Evolutionary conservation across 1,284 basidiomycete species (phyloP).

Genomic region (Phaffia rhodozyma): DNA sequence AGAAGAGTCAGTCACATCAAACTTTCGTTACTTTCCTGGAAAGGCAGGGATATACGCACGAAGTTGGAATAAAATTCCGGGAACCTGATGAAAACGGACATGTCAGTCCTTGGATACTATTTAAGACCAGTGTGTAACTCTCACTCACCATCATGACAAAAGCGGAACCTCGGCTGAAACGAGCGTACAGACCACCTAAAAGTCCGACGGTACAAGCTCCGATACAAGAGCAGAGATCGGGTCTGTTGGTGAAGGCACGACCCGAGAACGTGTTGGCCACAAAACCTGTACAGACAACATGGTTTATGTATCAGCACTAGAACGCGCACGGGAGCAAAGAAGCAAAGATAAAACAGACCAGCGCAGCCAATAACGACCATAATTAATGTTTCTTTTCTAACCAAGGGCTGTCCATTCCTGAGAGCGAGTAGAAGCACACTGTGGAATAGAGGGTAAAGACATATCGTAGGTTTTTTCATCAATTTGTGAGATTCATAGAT

Average conservation of each 20-base stretch:
- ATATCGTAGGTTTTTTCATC: no score
- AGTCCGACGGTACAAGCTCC: slow-evolving; percentile 69
- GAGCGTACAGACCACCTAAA: slow-evolving; percentile 68
- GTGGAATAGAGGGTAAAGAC: slow-evolving; percentile 49
- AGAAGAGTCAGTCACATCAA: no score
- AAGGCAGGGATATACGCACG: slow-evolving; percentile 26
- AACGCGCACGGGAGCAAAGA: slow-evolving; percentile 17
- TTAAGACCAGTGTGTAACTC: slow-evolving; percentile 7
- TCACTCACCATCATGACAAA: slow-evolving; percentile 57
- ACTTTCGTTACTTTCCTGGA: no score
- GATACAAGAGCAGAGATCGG: slow-evolving; percentile 31
- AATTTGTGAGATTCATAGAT: no score
- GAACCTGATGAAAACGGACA: slow-evolving; percentile 41
- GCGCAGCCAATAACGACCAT: slow-evolving; percentile 59
- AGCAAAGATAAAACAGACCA: slow-evolving; percentile 40
- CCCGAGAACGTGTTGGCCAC: slow-evolving; percentile 51
- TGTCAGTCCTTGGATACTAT: neutral
- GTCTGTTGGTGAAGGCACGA: slow-evolving; percentile 32
- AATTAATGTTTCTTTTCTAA: slow-evolving; percentile 55
- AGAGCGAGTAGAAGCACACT: slow-evolving; percentile 55
- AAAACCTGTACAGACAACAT: slow-evolving; percentile 33
- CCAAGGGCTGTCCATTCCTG: slow-evolving; percentile 61
- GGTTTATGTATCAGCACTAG: no score
- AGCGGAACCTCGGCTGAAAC: slow-evolving; percentile 61
- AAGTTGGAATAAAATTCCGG: slow-evolving; percentile 74